phyloP scores from a whole-genome alignment of 164 flowering plant species.

The Akebia trifoliata region DNA sequence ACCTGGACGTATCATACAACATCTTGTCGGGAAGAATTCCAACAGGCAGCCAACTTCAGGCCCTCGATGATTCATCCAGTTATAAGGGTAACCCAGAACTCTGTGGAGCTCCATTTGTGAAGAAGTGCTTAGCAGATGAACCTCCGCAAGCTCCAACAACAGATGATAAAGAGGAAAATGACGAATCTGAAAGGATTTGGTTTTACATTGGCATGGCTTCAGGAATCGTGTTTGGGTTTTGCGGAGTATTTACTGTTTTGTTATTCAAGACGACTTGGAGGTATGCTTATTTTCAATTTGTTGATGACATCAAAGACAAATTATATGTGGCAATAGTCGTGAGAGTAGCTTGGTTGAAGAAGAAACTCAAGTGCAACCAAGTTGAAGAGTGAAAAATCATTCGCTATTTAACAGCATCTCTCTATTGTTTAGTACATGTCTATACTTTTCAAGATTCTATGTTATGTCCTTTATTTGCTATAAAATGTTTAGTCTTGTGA shows the following conservation, averaged over 20 bases:
- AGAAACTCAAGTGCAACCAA: no score
- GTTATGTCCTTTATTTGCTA: no score
- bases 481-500: no score
- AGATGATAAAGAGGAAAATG: not conserved
- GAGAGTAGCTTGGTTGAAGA: no score
- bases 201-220: conserved; percentile 8
- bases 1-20: not conserved
- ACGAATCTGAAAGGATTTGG: not conserved
- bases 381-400: no score
- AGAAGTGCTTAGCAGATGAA: not conserved
- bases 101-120: conserved; percentile 16
- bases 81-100: conserved; percentile 8
- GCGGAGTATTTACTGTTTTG: conserved; percentile 2
- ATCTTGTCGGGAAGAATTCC: not conserved
- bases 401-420: no score
- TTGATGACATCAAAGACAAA: not conserved
- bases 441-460: no score
- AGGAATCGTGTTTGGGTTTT: conserved; percentile 17
- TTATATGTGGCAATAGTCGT: no score
- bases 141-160: not conserved
- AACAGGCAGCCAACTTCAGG: conserved; percentile 5
- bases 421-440: no score
- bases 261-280: conserved; percentile 13
- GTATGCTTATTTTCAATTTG: conserved; percentile 3
- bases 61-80: not conserved